Base-by-base conservation (phyloP, 148 eudicot species). In the Selenicereus undatus region DNA sequence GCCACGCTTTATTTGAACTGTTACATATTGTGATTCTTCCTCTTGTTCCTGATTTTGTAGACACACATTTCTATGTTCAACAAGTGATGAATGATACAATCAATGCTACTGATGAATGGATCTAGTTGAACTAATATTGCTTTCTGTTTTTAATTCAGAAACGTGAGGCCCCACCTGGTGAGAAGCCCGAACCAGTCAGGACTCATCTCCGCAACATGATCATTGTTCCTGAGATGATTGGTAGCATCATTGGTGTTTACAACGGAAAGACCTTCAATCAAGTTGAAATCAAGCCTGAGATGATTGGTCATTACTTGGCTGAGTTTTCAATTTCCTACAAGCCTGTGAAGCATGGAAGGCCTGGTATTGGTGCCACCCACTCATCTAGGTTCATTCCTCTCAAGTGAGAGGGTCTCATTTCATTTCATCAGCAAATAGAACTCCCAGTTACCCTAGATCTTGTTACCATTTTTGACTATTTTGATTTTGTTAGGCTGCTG, bases 281-380 rank as follows among this genome's bases (percentile, higher is more conserved):
- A 56, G 87, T 91, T 80, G 93, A 91, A 75, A 87, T 93, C 90
- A 88, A 93, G 86, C 94, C 93, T n/a, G 97, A 91, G 76, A 93
- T 89, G 92, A 93, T 91, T 62, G 90, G 91, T 17, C 97, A 90
- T 80, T 91, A 89, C 71, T 87, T 91, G 30, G 94, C 94, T 16
- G 95, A 92, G 88, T 93, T 93, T 74, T 91, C 95, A 21, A 93
- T 91, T 66, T 87, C 89, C 8, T 91, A 90, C 94, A 91, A 93
- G 90, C 97, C 95, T 10, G 93, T 91, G 58, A 91, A 89, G 91
- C 93, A 89, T 50, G 92, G 95, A n/a, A 87, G 97, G 66, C 97
- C 97, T 21, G 93, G 93, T 89, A 90, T 93, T 76, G 97, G 93
- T 93, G 97, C 97, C 50, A 91, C 94, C 80, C 97, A 89, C 87